phyloP scores from a whole-genome alignment of 1,284 basidiomycete species.

The Ceratobasidium sp. region DNA sequence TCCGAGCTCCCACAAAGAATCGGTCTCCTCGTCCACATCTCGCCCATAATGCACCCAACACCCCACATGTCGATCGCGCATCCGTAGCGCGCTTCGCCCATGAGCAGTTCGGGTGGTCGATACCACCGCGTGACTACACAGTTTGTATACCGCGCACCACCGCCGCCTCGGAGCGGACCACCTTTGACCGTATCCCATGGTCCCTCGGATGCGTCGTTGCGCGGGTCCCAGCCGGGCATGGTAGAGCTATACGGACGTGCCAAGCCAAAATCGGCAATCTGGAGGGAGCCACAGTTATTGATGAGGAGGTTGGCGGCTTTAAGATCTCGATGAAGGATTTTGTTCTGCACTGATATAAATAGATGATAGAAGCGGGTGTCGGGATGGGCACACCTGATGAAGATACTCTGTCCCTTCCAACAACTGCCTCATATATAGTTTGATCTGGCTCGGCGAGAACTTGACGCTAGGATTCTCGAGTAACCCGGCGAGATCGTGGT shows the following conservation, averaged over 20 bases:
- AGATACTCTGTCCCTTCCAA: conserved; percentile 96
- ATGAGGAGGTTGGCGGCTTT: conserved; percentile 98
- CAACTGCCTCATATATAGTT: conserved; percentile 96
- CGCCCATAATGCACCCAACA: conserved; percentile 96
- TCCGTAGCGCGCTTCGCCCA: conserved; percentile 91
- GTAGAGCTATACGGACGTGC: conserved; percentile 74
- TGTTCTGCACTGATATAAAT: conserved; percentile 72
- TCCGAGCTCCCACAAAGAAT: conserved; percentile 92
- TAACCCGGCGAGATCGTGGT: conserved; percentile 96
- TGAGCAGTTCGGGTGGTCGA: conserved; percentile 92
- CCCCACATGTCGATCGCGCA: conserved; percentile 99
- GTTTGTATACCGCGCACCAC: conserved; percentile 89
- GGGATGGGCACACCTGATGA: conserved; percentile 75
- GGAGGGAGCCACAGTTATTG: conserved; percentile 83
- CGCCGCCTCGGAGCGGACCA: conserved; percentile 53
- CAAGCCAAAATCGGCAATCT: conserved; percentile 97
- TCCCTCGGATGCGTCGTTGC: conserved; percentile 8
- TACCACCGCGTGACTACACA: conserved; percentile 99
- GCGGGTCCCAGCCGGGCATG: conserved; percentile 39
- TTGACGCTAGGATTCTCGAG: conserved; percentile 91
- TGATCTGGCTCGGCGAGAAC: conserved; percentile 86
- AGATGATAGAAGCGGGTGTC: background rate
- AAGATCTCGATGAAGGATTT: conserved; percentile 98
- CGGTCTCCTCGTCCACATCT: conserved; percentile 92
- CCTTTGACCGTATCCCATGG: conserved; percentile 24